phyloP scores from a whole-genome alignment of 78 protist species.

The Cavenderia fasciculata region DNA sequence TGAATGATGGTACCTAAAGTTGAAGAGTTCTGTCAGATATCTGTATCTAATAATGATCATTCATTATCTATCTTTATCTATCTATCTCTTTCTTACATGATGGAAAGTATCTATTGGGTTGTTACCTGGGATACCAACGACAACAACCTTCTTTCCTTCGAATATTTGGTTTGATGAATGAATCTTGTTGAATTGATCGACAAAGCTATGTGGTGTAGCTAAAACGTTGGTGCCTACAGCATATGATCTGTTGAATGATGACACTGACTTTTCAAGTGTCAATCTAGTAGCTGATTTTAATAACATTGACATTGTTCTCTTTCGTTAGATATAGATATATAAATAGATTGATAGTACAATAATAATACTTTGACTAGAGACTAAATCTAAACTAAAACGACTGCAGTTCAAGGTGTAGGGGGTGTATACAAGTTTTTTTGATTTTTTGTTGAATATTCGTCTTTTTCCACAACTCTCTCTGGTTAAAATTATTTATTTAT shows the following conservation, averaged over 20 bases:
- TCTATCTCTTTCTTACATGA: conserved; percentile 6
- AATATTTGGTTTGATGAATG: conserved; percentile 9
- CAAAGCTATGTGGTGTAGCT: neutral
- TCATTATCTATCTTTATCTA: neutral
- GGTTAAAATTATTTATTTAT: too few relatives aligned
- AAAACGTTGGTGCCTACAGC: conserved; percentile 12
- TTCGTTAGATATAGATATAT: too few relatives aligned
- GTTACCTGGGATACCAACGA: conserved; percentile 22
- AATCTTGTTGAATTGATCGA: conserved; percentile 14
- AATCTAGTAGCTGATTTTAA: too few relatives aligned
- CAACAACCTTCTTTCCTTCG: conserved; percentile 33
- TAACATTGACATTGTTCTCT: too few relatives aligned
- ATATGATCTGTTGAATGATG: neutral
- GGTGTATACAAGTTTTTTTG: too few relatives aligned
- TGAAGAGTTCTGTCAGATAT: neutral
- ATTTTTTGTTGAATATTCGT: too few relatives aligned
- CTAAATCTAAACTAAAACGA: too few relatives aligned
- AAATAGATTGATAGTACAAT: too few relatives aligned
- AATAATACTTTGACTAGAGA: too few relatives aligned
- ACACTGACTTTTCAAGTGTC: too few relatives aligned
- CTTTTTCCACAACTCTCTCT: too few relatives aligned
- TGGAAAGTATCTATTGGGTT: conserved; percentile 40
- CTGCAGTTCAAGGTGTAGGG: too few relatives aligned
- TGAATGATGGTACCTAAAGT: conserved; percentile 46
- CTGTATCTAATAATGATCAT: neutral